These are phyloP conservation scores for Pyronema omphalodes DNA, from an alignment of 495 filamentous ascomycete genomes.

Conservation along the genomic window DNA sequence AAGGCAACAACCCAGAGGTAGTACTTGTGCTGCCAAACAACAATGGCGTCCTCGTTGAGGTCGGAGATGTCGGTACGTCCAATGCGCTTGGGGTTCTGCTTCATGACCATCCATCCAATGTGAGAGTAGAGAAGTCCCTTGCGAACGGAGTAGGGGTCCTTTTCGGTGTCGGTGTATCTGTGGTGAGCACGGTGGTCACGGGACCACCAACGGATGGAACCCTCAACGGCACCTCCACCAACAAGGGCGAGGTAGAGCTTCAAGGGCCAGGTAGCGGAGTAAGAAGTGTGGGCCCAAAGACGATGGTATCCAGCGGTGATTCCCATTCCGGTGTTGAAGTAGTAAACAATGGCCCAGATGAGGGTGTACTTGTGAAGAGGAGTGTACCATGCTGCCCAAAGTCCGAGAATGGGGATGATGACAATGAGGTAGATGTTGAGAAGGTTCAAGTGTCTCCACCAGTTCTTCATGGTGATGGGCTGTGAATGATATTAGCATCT, in stretches of 20 bases:
- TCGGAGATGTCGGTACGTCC: slow-evolving; percentile 95
- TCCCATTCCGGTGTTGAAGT: slow-evolving; percentile 77
- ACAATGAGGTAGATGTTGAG: slow-evolving; percentile 76
- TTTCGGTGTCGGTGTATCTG: slow-evolving; percentile 96
- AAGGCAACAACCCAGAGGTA: slow-evolving; percentile 74
- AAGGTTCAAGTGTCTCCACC: slow-evolving; percentile 97
- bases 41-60: slow-evolving; percentile 84
- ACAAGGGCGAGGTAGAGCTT: slow-evolving; percentile 83
- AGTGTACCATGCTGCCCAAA: slow-evolving; percentile 64
- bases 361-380: slow-evolving; percentile 59
- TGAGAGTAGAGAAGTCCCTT: slow-evolving; percentile 96
- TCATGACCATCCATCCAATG: slow-evolving; percentile 84
- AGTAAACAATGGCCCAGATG: slow-evolving; percentile 68
- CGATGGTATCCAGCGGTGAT: slow-evolving; percentile 85
- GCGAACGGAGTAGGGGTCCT: slow-evolving; percentile 96
- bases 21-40: slow-evolving; percentile 86
- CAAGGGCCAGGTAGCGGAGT: slow-evolving; percentile 72
- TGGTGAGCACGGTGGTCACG: slow-evolving; percentile 94
- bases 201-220: slow-evolving; percentile 94
- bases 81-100: slow-evolving; percentile 82
- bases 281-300: slow-evolving; percentile 89
- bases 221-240: slow-evolving; percentile 89
- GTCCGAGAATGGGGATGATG: slow-evolving; percentile 59
- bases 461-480: slow-evolving; percentile 68
- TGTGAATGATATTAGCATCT: slow-evolving; percentile 7